phyloP scores from a whole-genome alignment of 257 asterid species.

The Thymus quinquecostatus region DNA sequence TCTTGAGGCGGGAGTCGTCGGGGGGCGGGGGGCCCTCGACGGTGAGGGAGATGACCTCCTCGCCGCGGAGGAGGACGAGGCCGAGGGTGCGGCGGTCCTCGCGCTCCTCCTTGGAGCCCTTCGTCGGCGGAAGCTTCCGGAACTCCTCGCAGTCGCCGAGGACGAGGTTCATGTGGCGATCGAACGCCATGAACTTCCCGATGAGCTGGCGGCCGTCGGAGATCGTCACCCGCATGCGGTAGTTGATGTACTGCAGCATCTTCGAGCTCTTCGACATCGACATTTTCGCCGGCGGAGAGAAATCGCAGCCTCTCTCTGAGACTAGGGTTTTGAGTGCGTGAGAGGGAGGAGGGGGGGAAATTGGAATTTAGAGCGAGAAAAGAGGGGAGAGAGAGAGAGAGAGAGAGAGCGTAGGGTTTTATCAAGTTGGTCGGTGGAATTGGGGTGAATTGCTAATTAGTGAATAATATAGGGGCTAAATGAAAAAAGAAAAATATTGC shows the following conservation, averaged over 20 bases:
- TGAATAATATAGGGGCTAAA: conserved; percentile 5
- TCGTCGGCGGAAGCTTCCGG: conserved; percentile 78
- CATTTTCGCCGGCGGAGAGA: conserved; percentile 47
- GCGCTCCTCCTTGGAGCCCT: conserved; percentile 83
- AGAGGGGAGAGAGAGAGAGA: neutral
- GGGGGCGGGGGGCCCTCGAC: conserved; percentile 99
- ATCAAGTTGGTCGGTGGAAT: conserved; percentile 1
- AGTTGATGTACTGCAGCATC: conserved; percentile 91
- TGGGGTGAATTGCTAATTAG: neutral
- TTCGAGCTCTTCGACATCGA: conserved; percentile 97
- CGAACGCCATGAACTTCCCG: conserved; percentile 97
- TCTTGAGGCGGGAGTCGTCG: conserved; percentile 75
- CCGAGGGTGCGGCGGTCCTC: conserved; percentile 95
- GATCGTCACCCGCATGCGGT: conserved; percentile 94
- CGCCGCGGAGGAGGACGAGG: conserved; percentile 88
- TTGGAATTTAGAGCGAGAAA: neutral
- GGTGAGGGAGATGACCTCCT: conserved; percentile 87
- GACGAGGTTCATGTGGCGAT: conserved; percentile 92
- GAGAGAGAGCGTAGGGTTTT: conserved; percentile 27
- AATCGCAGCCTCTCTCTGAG: neutral
- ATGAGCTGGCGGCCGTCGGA: conserved; percentile 90
- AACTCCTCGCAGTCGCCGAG: conserved; percentile 97
- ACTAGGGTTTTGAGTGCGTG: conserved; percentile 39
- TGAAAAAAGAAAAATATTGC: neutral
- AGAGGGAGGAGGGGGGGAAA: conserved; percentile 19